Evolutionary conservation across 2,329 filamentous ascomycete genomes (phyloP), one percentile per base, ranked within the genome.

Genomic region (Teratosphaeria nubilosa): DNA sequence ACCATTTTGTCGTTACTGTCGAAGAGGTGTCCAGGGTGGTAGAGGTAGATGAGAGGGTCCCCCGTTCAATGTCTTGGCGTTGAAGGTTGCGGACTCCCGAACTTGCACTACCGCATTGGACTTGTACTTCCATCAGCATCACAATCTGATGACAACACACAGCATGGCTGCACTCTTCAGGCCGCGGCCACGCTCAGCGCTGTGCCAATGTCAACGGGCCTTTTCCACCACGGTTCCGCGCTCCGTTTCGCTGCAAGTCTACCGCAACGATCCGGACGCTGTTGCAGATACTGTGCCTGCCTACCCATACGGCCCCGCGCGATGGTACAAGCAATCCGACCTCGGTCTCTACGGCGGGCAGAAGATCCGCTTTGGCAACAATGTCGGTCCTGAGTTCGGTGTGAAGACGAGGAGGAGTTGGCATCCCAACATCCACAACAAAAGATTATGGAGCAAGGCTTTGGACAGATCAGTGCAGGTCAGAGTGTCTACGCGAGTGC

Each of bases 241-340:
- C 16, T 22, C 61, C 25, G 62, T 68, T 58, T 61, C 56, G 51
- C 60, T 70, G 22, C 68, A 71, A 58, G 65, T 66, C 63, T 62
- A 69, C 20, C 66, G 66, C 32, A 71, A 70, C 63, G 63, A 69
- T 59, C 53, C 66, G 3, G 63, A 70, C 52, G 63, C 64, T 25
- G 60, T 70, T 37, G 67, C 68, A 45, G 69, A 68, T 51, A 64
- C 62, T 25, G 57, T 75, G 10, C 78, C 78, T 24, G 65, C 71
- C 54, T 94, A 94, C 73, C 89, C 89, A 0, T 86, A 88, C 74
- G 88, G 88, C 54, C 80, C 82, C 56, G 82, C 86, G 58, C 77
- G 72, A 62, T 76, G 85, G 64, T 94, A 88, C 80, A 91, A 92
- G 76, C 89, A 94, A 74, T 85, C 86, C 65, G 89, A 91, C 77